Conservation (phyloP, 176 grass and related monocot species). For the Miscanthus lutarioriparius region DNA sequence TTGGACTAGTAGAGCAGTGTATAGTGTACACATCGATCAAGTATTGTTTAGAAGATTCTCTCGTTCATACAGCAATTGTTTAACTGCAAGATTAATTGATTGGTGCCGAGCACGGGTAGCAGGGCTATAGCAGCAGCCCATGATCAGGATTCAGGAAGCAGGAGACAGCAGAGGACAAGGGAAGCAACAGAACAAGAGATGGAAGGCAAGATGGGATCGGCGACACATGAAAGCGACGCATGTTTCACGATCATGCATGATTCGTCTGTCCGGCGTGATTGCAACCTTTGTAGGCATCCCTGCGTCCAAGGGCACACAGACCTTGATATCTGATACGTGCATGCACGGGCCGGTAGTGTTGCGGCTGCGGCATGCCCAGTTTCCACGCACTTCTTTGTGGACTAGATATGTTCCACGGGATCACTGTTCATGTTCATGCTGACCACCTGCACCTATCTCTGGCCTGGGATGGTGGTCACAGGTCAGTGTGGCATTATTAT, state of each 20-base stretch:
- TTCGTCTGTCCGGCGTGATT: background rate
- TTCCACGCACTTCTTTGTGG: background rate
- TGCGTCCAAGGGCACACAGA: background rate
- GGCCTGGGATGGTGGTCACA: background rate
- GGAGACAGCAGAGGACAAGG: background rate
- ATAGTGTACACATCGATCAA: background rate
- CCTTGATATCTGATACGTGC: background rate
- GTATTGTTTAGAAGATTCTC: background rate
- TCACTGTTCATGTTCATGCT: background rate
- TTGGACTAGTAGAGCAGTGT: background rate
- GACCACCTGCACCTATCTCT: background rate
- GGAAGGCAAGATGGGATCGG: background rate
- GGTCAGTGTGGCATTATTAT: background rate
- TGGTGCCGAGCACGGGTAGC: background rate
- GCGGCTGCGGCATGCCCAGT: background rate
- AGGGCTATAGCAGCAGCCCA: background rate
- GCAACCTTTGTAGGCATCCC: background rate
- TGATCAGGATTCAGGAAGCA: background rate
- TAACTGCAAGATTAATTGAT: background rate
- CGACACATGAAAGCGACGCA: constrained; percentile 2
- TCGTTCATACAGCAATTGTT: background rate
- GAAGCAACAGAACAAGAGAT: background rate
- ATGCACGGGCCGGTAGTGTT: background rate
- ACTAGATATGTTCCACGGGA: background rate
- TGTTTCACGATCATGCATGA: background rate